Evolutionary conservation across 2,329 filamentous ascomycete species (phyloP), one percentile per base, ranked within the genome.

Genomic region (Fusarium temperatum): DNA sequence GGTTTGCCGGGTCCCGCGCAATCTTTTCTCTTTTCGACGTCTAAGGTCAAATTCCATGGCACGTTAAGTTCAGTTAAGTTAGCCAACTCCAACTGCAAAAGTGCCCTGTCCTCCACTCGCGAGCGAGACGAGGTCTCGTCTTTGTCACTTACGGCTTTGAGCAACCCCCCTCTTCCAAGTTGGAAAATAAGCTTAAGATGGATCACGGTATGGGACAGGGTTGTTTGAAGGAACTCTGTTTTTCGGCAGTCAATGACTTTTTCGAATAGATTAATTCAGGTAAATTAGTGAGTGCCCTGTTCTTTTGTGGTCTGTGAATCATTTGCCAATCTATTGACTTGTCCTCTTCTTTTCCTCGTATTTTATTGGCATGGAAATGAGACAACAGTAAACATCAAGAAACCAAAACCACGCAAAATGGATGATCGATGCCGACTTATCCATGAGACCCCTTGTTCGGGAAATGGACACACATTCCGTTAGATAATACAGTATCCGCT

Each of bases 121-220:
- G 32, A 35, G 14, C 32, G 7, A 35, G 32, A 35, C 32, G 32
- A 13, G 32, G 32, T 35, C 32, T 35, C 30, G 66, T 55, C 24
- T 38, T 38, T 48, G 15, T 14, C 35, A 36, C 41, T 68, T 68
- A 59, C 66, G 65, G 28, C 28, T 47, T 70, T 64, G 36, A 70
- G 67, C 47, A 70, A n/a, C 51, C 51, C 51, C 44, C 30, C 68
- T 47, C 66, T 58, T 54, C 50, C 61, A 22, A 72, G 63, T 64
- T 68, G 65, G 53, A 75, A 78, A 77, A 72, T 78, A 78, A 78
- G 76, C 76, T 78, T 78, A 78, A 78, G 76, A 77, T 69, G 68
- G 66, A 58, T 57, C 56, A 58, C 48, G 36, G 45, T 60, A 70
- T 66, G 75, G 73, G 69, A 61, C 68, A 77, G 69, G 75, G 73